These are phyloP conservation scores for Solanum piurae DNA, from an alignment of 257 asterid genomes.

Conservation along the genomic window DNA sequence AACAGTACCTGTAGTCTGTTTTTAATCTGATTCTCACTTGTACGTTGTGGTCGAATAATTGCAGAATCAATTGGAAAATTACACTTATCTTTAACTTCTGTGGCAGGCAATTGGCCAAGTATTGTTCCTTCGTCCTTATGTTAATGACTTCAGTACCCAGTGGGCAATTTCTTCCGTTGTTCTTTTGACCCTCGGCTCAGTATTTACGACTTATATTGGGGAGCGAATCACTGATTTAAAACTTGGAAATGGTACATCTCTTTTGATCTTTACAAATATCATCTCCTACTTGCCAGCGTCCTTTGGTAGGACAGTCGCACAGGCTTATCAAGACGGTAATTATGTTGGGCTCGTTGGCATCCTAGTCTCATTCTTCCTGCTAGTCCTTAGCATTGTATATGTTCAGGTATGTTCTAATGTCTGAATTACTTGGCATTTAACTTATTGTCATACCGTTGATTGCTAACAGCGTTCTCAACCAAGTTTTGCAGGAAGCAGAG, in stretches of 20 bases:
- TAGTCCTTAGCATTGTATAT: slow-evolving; percentile 91
- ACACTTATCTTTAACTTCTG: background rate
- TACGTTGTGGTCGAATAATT: background rate
- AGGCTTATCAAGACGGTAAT: slow-evolving; percentile 82
- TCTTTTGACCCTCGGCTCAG: slow-evolving; percentile 78
- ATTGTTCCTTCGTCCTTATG: slow-evolving; percentile 83
- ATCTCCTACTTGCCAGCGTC: slow-evolving; percentile 96
- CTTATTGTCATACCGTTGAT: background rate
- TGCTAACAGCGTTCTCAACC: background rate
- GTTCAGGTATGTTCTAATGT: slow-evolving; percentile 55
- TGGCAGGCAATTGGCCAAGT: slow-evolving; percentile 97
- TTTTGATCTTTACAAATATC: slow-evolving; percentile 89
- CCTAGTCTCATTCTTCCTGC: slow-evolving; percentile 57
- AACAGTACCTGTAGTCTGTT: background rate
- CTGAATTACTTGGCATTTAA: background rate
- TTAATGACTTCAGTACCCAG: slow-evolving; percentile 73
- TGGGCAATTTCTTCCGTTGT: slow-evolving; percentile 80
- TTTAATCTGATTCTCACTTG: background rate
- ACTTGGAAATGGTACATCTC: slow-evolving; percentile 96
- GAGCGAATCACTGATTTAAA: slow-evolving; percentile 83
- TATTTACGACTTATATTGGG: slow-evolving; percentile 75
- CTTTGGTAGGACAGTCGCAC: slow-evolving; percentile 82
- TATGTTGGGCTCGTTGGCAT: slow-evolving; percentile 73
- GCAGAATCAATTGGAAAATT: background rate
- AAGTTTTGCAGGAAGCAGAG: slow-evolving; percentile 83